Conservation (phyloP, 75 land plant genomes). For the Pinus taeda region DNA sequence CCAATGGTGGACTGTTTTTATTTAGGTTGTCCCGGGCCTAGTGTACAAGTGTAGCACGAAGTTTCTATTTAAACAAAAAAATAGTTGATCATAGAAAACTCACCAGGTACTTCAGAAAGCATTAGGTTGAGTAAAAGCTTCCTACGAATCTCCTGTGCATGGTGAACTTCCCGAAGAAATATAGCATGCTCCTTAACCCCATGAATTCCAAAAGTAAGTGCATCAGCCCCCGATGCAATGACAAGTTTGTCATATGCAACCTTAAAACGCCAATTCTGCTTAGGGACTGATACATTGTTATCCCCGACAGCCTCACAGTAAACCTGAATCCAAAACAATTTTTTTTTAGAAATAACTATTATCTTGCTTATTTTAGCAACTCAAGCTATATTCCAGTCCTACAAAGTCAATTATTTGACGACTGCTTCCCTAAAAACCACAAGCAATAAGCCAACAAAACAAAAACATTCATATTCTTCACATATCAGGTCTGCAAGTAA, state of each 20-base stretch:
- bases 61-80: neutral
- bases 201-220: conserved; percentile 79
- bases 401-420: too few species aligned
- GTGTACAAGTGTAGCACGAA: neutral
- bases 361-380: too few species aligned
- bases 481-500: too few species aligned
- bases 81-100: conserved; percentile 1
- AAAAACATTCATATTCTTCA: too few species aligned
- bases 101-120: conserved; percentile 84
- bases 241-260: conserved; percentile 86
- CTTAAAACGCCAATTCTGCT: conserved; percentile 55
- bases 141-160: conserved; percentile 86
- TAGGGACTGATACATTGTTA: conserved; percentile 10
- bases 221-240: conserved; percentile 75
- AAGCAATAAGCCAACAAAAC: too few species aligned
- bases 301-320: conserved; percentile 50
- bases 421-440: too few species aligned
- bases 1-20: neutral
- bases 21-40: neutral
- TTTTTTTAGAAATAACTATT: too few species aligned
- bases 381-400: too few species aligned
- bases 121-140: conserved; percentile 79
- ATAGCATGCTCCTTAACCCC: conserved; percentile 84
- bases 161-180: conserved; percentile 82
- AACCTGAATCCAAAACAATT: conserved; percentile 32